Conservation (phyloP, 2,329 filamentous ascomycete genomes). For the Talaromyces atroroseus region DNA sequence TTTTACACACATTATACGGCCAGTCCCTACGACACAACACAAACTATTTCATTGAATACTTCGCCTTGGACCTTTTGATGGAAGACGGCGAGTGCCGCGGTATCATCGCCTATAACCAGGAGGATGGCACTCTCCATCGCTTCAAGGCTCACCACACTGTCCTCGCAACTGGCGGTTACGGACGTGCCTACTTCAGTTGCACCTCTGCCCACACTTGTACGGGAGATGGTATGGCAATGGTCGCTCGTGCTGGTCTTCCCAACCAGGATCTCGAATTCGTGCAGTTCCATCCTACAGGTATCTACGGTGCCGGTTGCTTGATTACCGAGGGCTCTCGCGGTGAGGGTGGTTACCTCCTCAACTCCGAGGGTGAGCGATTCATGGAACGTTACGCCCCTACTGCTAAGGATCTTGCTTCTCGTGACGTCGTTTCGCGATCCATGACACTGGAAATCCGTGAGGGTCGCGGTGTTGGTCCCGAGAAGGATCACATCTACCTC, state of each 20-base stretch:
- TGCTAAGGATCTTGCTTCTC: conserved; percentile 92
- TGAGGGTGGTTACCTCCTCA: conserved; percentile 95
- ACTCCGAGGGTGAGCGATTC: conserved; percentile 97
- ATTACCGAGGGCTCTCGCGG: conserved; percentile 97
- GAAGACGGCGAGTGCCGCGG: conserved; percentile 94
- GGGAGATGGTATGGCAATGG: conserved; percentile 99
- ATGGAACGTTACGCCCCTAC: conserved; percentile 99
- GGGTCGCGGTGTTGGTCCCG: conserved; percentile 89
- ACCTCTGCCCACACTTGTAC: conserved; percentile 98
- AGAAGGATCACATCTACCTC: conserved; percentile 98
- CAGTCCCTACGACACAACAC: conserved; percentile 96
- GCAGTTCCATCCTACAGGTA: conserved; percentile 98
- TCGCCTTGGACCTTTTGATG: conserved; percentile 95
- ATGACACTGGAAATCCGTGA: conserved; percentile 99
- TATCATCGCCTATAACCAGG: conserved; percentile 96
- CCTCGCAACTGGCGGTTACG: conserved; percentile 93
- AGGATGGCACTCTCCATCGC: conserved; percentile 94
- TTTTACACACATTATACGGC: conserved; percentile 96
- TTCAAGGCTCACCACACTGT: conserved; percentile 97
- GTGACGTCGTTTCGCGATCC: conserved; percentile 92
- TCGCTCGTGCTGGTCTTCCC: conserved; percentile 90
- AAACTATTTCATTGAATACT: conserved; percentile 99
- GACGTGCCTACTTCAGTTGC: conserved; percentile 96
- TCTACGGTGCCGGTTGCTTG: conserved; percentile 95
- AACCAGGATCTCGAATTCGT: conserved; percentile 99